Percentiles rank a stretch among this genome's conserved stretches.
phyloP scores from a whole-genome alignment of 495 filamentous ascomycete species.

The Pyronema omphalodes region DNA sequence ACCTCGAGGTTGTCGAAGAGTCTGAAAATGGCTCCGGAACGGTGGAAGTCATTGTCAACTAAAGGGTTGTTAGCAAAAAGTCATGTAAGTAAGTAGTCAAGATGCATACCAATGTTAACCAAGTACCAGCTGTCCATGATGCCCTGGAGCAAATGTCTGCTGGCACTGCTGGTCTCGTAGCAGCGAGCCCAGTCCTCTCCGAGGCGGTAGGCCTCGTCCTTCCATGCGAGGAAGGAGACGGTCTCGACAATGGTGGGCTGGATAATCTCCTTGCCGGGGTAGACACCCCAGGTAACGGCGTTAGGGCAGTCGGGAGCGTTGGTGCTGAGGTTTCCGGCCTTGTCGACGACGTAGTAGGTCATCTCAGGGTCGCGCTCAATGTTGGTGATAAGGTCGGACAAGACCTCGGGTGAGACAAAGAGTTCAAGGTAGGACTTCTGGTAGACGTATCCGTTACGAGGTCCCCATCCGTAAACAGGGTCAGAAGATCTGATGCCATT shows the following conservation, averaged over 20 bases:
- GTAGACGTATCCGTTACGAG: conserved; percentile 87
- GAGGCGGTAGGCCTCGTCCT: conserved; percentile 88
- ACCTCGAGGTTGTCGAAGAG: conserved; percentile 66
- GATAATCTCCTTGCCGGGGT: conserved; percentile 95
- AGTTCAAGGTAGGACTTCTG: conserved; percentile 97
- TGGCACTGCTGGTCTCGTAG: conserved; percentile 58
- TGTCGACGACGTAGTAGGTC: conserved; percentile 84
- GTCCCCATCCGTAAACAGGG: conserved; percentile 83
- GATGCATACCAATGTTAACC: conserved; percentile 72
- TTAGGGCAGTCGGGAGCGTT: conserved; percentile 81
- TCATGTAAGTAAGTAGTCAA: not conserved
- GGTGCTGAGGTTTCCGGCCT: conserved; percentile 60
- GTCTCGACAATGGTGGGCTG: conserved; percentile 99
- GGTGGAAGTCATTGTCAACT: conserved; percentile 96
- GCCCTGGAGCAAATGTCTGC: conserved; percentile 58
- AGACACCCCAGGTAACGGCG: conserved; percentile 97
- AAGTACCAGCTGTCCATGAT: conserved; percentile 85
- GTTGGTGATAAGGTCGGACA: conserved; percentile 58
- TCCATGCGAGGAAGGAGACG: conserved; percentile 95
- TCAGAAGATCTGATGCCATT: conserved; percentile 82
- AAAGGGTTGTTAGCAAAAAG: conserved; percentile 19
- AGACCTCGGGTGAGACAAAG: conserved; percentile 58
- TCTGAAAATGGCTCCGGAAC: conserved; percentile 54
- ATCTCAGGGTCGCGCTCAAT: conserved; percentile 64
- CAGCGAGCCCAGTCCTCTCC: conserved; percentile 90